These are phyloP conservation scores for Zoysia japonica DNA, from an alignment of 176 grass and related monocot genomes.

Conservation along the genomic window DNA sequence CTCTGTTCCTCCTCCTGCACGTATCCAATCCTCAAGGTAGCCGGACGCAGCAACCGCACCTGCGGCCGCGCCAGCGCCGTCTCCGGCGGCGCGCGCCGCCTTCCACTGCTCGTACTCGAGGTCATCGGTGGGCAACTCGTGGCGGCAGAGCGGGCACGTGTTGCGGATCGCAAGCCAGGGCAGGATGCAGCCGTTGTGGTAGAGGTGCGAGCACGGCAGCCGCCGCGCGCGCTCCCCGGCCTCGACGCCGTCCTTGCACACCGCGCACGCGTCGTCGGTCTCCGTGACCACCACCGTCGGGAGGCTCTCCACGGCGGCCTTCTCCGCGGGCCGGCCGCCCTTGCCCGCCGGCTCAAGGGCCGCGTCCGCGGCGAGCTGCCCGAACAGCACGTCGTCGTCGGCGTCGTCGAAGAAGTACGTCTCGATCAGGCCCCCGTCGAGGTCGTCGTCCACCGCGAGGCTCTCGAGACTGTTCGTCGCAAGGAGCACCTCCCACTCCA, in stretches of 20 bases:
- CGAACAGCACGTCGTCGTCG: constrained; percentile 60
- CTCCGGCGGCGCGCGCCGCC: constrained; percentile 21
- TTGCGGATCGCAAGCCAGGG: constrained; percentile 81
- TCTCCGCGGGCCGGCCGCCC: constrained; percentile 53
- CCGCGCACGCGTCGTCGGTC: constrained; percentile 62
- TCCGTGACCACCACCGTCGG: constrained; percentile 51
- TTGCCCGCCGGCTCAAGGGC: constrained; percentile 58
- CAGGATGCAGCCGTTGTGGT: constrained; percentile 74
- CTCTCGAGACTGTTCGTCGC: constrained; percentile 60
- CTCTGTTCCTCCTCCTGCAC: background rate
- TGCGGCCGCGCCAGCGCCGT: background rate
- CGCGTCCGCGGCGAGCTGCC: constrained; percentile 45
- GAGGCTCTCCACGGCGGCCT: constrained; percentile 64
- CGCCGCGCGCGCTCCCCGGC: constrained; percentile 52
- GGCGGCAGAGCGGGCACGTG: constrained; percentile 87
- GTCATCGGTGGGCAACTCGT: constrained; percentile 79
- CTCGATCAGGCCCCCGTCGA: constrained; percentile 39
- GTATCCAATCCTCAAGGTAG: constrained; percentile 19
- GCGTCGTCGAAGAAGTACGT: constrained; percentile 61
- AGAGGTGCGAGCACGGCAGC: constrained; percentile 77
- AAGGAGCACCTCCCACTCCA: constrained; percentile 82
- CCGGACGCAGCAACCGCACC: constrained; percentile 30
- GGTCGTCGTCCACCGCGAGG: constrained; percentile 31
- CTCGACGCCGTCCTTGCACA: constrained; percentile 74
- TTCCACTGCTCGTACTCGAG: constrained; percentile 68